Percentiles rank a stretch among this genome's conserved stretches.
Conservation (phyloP, 345 rosid species). For the Toxicodendron radicans region DNA sequence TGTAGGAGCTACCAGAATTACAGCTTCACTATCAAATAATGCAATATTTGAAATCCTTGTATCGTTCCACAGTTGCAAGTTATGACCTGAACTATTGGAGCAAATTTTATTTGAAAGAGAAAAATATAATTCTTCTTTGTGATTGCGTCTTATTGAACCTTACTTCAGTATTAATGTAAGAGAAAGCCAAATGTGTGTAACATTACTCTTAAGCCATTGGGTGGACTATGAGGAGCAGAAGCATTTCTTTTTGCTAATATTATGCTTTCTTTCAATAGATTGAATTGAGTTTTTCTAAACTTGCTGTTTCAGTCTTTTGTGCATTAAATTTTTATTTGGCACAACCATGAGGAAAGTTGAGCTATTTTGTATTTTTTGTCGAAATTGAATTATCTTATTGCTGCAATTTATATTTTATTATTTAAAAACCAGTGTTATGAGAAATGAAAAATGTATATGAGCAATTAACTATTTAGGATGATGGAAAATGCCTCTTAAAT, state of each 20-base stretch:
- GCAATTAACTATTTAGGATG: not conserved
- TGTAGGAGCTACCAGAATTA: not conserved
- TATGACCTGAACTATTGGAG: not conserved
- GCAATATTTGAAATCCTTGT: not conserved
- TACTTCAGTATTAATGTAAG: not conserved
- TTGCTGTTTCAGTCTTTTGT: not conserved
- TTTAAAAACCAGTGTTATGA: not conserved
- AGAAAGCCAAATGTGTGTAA: not conserved
- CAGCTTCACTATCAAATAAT: not conserved
- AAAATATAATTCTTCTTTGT: not conserved
- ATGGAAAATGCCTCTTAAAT: not conserved
- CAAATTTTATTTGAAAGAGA: not conserved
- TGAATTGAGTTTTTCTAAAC: not conserved
- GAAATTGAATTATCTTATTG: not conserved
- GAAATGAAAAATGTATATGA: not conserved
- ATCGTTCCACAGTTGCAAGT: not conserved
- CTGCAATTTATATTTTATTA: not conserved
- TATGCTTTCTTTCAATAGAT: not conserved
- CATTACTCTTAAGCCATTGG: not conserved
- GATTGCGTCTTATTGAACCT: not conserved
- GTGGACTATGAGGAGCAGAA: not conserved
- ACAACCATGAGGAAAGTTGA: not conserved
- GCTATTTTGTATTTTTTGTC: not conserved
- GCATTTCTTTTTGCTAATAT: not conserved
- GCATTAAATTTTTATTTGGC: not conserved